These are phyloP conservation scores for Cichorium intybus DNA, from an alignment of 140 eudicot species.

Conservation along the genomic window DNA sequence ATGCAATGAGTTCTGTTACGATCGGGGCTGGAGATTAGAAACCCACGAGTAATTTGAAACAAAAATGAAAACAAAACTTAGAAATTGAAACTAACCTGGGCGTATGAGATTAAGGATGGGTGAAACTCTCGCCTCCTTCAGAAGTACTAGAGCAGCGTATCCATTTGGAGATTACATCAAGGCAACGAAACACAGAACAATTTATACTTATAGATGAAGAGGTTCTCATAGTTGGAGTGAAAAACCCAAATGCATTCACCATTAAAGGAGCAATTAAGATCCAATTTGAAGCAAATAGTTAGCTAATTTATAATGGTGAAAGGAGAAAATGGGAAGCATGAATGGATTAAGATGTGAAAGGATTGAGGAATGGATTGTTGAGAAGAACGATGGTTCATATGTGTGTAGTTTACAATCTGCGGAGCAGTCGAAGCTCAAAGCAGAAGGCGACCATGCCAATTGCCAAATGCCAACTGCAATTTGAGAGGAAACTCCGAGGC, in stretches of 20 bases:
- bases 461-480: conserved; percentile 29
- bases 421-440: conserved; percentile 33
- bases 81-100: conserved; percentile 36
- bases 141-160: conserved; percentile 38
- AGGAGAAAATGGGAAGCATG: conserved; percentile 9
- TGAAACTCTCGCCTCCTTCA: conserved; percentile 41
- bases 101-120: conserved; percentile 51
- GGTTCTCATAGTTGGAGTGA: conserved; percentile 41
- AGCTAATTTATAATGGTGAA: conserved; percentile 1
- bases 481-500: conserved; percentile 32
- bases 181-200: conserved; percentile 47
- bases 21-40: conserved; percentile 21
- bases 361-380: conserved; percentile 11
- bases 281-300: conserved; percentile 1
- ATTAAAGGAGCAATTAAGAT: conserved; percentile 28
- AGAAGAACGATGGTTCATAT: conserved; percentile 16
- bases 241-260: conserved; percentile 70
- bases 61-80: not conserved
- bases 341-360: not conserved
- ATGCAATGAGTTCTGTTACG: conserved; percentile 27
- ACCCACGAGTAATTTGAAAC: not conserved
- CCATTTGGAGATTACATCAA: conserved; percentile 33
- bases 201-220: conserved; percentile 36
- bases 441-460: conserved; percentile 20
- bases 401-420: conserved; percentile 8